Conservation (phyloP, 345 rosid genomes). For the Rhizophora apiculata region DNA sequence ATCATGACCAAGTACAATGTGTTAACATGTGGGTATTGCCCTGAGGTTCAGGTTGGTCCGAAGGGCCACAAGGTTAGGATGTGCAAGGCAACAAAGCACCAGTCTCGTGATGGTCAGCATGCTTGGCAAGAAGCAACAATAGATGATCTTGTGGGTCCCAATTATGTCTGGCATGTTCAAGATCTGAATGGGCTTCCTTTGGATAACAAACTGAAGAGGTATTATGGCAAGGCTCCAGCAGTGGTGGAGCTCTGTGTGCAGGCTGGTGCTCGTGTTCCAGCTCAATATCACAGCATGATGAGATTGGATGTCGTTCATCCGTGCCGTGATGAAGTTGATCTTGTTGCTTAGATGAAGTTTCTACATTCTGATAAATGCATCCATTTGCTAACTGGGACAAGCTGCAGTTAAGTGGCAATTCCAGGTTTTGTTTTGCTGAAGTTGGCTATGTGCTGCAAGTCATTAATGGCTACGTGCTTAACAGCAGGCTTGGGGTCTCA, state of each 20-base stretch:
- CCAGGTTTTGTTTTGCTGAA: neutral
- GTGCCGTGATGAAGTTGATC: slow-evolving; percentile 28
- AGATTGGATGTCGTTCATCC: slow-evolving; percentile 42
- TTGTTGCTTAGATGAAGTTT: slow-evolving; percentile 16
- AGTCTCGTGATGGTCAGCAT: slow-evolving; percentile 61
- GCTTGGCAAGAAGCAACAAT: slow-evolving; percentile 55
- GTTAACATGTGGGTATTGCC: slow-evolving; percentile 51
- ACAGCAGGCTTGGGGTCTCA: too few relatives aligned
- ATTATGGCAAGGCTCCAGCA: slow-evolving; percentile 48
- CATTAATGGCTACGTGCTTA: too few relatives aligned
- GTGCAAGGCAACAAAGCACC: slow-evolving; percentile 51
- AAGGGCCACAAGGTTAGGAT: slow-evolving; percentile 52
- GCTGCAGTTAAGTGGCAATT: neutral
- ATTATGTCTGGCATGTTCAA: slow-evolving; percentile 46
- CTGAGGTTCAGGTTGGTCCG: slow-evolving; percentile 48
- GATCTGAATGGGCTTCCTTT: slow-evolving; percentile 27
- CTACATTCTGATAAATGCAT: neutral
- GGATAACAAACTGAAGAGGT: slow-evolving; percentile 40
- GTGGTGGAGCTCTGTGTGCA: slow-evolving; percentile 47
- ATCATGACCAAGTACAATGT: slow-evolving; percentile 44
- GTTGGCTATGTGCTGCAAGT: neutral
- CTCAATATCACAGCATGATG: slow-evolving; percentile 31
- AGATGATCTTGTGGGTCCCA: slow-evolving; percentile 45
- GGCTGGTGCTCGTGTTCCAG: slow-evolving; percentile 42
- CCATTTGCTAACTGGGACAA: neutral